These are phyloP conservation scores for Trypanosoma conorhini DNA, from an alignment of 208 protist genomes.

Conservation along the genomic window DNA sequence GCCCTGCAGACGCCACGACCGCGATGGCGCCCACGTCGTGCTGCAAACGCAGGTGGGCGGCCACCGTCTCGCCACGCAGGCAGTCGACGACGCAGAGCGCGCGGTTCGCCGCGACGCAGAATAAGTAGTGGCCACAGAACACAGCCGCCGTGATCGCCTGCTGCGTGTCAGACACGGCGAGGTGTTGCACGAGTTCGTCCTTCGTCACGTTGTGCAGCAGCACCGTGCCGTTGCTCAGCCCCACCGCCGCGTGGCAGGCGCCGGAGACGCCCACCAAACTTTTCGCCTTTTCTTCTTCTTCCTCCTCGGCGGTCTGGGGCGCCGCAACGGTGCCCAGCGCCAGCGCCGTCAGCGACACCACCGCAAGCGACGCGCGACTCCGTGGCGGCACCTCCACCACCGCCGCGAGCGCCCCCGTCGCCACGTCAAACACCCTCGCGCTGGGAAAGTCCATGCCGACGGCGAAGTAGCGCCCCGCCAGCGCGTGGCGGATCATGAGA, in stretches of 20 bases:
- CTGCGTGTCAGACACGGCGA: constrained; percentile 65
- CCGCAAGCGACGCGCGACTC: constrained; percentile 44
- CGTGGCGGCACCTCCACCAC: constrained; percentile 56
- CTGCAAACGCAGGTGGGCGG: constrained; percentile 44
- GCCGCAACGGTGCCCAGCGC: constrained; percentile 36
- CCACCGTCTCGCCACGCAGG: constrained; percentile 27
- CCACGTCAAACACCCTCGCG: constrained; percentile 79
- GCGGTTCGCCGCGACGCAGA: constrained; percentile 53
- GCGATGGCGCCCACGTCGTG: constrained; percentile 51
- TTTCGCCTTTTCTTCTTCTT: constrained; percentile 12
- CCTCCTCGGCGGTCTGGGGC: neutral
- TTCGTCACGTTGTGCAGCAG: constrained; percentile 67
- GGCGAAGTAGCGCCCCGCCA: constrained; percentile 57
- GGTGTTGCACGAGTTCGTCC: constrained; percentile 46
- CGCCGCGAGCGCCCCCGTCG: constrained; percentile 42
- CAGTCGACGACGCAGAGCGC: constrained; percentile 48
- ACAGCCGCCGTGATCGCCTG: constrained; percentile 51
- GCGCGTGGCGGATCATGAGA: constrained; percentile 62
- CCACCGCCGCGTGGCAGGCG: constrained; percentile 54
- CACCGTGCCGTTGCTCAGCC: constrained; percentile 77
- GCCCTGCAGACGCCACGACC: constrained; percentile 19
- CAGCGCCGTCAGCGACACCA: constrained; percentile 63
- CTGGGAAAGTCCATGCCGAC: constrained; percentile 77
- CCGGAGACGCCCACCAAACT: constrained; percentile 5
- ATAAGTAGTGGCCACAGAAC: constrained; percentile 45